Percentiles rank a stretch among this genome's conserved stretches.
phyloP scores from a whole-genome alignment of 495 filamentous ascomycete species.

The Aspergillus panamensis region DNA sequence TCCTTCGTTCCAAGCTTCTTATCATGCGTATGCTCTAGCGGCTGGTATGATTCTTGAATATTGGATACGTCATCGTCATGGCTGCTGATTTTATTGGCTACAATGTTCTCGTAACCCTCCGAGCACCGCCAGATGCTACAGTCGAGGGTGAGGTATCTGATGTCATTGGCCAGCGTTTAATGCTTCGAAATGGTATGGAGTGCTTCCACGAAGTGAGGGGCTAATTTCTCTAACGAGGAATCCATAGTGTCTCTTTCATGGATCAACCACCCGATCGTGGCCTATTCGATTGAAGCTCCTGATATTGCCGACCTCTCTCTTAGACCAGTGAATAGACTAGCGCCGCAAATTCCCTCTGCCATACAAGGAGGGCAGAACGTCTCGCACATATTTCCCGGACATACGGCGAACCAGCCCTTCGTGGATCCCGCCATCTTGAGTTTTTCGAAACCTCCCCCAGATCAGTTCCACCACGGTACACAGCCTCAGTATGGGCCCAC shows the following conservation, averaged over 20 bases:
- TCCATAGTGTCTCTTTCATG: constrained; percentile 47
- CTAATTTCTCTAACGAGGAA: neutral
- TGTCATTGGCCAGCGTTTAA: constrained; percentile 70
- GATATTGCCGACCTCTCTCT: constrained; percentile 55
- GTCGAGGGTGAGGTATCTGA: constrained; percentile 70
- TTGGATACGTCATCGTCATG: constrained; percentile 39
- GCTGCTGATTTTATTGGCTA: constrained; percentile 72
- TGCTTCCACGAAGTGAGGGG: neutral
- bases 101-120: constrained; percentile 71
- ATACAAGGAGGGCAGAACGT: constrained; percentile 14
- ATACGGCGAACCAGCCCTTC: constrained; percentile 33
- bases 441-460: constrained; percentile 35
- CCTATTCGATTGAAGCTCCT: constrained; percentile 51
- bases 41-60: constrained; percentile 11
- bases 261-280: constrained; percentile 45
- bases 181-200: constrained; percentile 70
- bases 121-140: constrained; percentile 58
- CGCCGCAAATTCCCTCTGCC: constrained; percentile 27
- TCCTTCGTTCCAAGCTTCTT: neutral
- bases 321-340: constrained; percentile 34
- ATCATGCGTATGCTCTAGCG: constrained; percentile 4
- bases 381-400: constrained; percentile 7
- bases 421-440: constrained; percentile 57
- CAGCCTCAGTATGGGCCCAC: constrained; percentile 5
- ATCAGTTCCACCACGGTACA: constrained; percentile 10